Evolutionary conservation across 1,284 basidiomycete genomes (phyloP), one percentile per base, ranked within the genome.

Genomic region (Cutaneotrichosporon sp.): DNA sequence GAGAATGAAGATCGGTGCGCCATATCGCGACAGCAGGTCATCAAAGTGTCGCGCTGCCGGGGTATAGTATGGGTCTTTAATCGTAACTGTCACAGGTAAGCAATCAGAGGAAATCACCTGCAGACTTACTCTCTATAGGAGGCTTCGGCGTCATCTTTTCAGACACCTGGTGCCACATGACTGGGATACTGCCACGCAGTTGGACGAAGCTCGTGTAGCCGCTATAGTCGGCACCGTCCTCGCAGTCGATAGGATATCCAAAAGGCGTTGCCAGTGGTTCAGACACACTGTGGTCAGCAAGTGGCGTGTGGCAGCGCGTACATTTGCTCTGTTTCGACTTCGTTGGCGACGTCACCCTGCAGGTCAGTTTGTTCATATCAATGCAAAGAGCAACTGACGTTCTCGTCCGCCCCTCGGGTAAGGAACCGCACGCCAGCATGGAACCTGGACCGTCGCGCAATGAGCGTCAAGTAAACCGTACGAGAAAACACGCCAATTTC

Each of bases 251-350:
- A 12, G 57, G 57, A 23, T 53, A 56, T 65, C 90, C 88, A 70
- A 94, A 93, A 0, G 91, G 83, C 0, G 92, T 98, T 0, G 91
- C 94, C 8, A 93, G 74, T 0, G 90, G 88, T 68, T 98, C 94
- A 3, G 87, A 90, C 1, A 98, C 93, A 49, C 70, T 72, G 40
- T 3, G 15, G 46, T 49, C 37, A 49, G 51, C 21, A 21, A 9
- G 8, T 2, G 8, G 14, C 14, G 9, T 2, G 3, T 2, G 12
- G n/a, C 48, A 21, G 3, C 38, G 55, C 69, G 55, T 26, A 70
- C 70, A 98, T 96, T 68, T 99, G 96, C 68, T 99, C 96, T 0
- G 93, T 97, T 75, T 99, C 96, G 2, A 99, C 96, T 74, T 98
- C 96, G 66, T 99, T 99, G 1, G 94, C 96, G 2, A 98, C 96